Evolutionary conservation across 1,284 basidiomycete species (phyloP), one percentile per base, ranked within the genome.

Genomic region (Macrocystidia cucumis): DNA sequence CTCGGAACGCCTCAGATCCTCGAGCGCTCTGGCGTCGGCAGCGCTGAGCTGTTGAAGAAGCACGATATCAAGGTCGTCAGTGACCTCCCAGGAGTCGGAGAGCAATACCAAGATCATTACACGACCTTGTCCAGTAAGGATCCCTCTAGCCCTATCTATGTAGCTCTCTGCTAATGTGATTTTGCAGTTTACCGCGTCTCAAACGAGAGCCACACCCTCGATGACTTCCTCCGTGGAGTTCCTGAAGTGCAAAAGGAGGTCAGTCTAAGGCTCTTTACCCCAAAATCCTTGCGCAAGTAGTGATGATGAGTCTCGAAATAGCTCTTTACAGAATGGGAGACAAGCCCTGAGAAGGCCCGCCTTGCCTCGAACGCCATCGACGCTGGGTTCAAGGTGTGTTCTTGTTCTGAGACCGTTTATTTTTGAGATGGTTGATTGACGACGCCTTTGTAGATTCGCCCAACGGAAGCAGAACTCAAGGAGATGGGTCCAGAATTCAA

Each of bases 401-500:
- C n/a, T n/a, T n/a, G n/a, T n/a, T n/a, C 9, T 30, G 9, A 18
- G 7, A 9, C 19, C 23, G 24, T 28, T 4, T 19, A 8, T 9
- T 9, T 12, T 13, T 20, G 1, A 19, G 17, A n/a, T 12, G 8
- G 14, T 7, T 20, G 9, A 14, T 5, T 23, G n/a, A 6, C 8
- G 12, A 20, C 16, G 11, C 1, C 27, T 12, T 5, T 13, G 4
- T 42, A 74, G 72, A 77, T 82, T 43, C 77, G 79, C 20, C 80
- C 80, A 0, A 77, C 72, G 1, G 71, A 71, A 45, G 72, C 67
- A 40, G 80, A 84, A 49, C 58, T 82, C 35, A 78, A 78, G 49
- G 75, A 78, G 55, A 81, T 83, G 78, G 78, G 78, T 12, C 77
- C 78, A n/a, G 79, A 80, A 44, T 82, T 82, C 59, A 76, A 78